phyloP scores from a whole-genome alignment of 2,329 filamentous ascomycete species.

The Pezicula neosporulosa region DNA sequence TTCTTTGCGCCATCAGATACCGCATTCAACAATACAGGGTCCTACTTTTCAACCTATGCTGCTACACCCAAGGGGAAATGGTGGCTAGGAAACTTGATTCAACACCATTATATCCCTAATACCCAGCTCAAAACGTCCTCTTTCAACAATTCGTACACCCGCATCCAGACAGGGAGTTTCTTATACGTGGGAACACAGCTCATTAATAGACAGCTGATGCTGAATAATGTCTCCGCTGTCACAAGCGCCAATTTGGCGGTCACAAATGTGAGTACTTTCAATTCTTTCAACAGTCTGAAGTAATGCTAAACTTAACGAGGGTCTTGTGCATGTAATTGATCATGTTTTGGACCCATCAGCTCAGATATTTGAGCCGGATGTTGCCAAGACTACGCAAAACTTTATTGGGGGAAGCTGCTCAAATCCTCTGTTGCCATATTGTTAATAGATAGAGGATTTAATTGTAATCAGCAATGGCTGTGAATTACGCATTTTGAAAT shows the following conservation, averaged over 20 bases:
- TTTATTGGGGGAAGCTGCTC: slow-evolving; percentile 27
- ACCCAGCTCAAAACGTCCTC: slow-evolving; percentile 13
- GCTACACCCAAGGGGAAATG: slow-evolving; percentile 24
- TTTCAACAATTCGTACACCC: slow-evolving; percentile 19
- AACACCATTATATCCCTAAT: slow-evolving; percentile 22
- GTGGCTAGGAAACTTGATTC: slow-evolving; percentile 24
- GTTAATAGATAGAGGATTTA: slow-evolving; percentile 9
- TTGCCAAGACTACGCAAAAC: slow-evolving; percentile 16
- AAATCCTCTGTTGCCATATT: slow-evolving; percentile 22
- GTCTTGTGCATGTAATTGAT: slow-evolving; percentile 23
- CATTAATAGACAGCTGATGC: slow-evolving; percentile 11
- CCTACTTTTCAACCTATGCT: slow-evolving; percentile 24
- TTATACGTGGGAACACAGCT: slow-evolving; percentile 21
- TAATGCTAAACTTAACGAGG: slow-evolving; percentile 7
- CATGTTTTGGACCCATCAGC: slow-evolving; percentile 22
- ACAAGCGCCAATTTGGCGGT: neutral
- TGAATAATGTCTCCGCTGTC: slow-evolving; percentile 20
- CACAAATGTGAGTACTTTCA: slow-evolving; percentile 11
- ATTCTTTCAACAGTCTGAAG: neutral
- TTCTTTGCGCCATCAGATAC: slow-evolving; percentile 29
- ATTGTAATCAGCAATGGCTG: neutral
- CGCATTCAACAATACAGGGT: slow-evolving; percentile 26
- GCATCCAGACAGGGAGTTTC: slow-evolving; percentile 23
- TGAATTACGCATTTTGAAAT: neutral
- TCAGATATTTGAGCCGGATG: slow-evolving; percentile 22